Evolutionary conservation across 495 filamentous ascomycete species (phyloP).

Genomic region (Letharia lupina): DNA sequence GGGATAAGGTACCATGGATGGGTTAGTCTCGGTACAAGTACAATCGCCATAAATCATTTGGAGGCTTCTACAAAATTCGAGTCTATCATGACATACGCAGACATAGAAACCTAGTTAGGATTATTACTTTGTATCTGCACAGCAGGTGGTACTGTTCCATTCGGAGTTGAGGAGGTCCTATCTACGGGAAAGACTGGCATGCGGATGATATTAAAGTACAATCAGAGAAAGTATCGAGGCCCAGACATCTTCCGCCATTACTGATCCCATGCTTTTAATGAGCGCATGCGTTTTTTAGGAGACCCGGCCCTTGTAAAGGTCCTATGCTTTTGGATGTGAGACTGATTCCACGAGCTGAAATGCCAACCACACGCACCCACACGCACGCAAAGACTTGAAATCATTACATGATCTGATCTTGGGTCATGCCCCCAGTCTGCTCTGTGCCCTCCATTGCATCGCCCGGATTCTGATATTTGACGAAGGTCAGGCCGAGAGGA

Average conservation of each 20-base stretch:
- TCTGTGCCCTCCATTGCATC: conserved; percentile 76
- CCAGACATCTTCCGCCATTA: conserved; percentile 10
- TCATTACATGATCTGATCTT: conserved; percentile 93
- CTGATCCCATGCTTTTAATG: conserved; percentile 1
- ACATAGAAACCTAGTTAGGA: not conserved
- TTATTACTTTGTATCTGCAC: not conserved
- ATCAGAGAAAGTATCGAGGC: not conserved
- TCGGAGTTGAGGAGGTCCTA: not conserved
- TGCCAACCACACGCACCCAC: conserved; percentile 6
- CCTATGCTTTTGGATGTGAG: conserved; percentile 10
- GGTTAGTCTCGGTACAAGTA: not conserved
- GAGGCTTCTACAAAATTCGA: not conserved
- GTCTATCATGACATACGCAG: not conserved
- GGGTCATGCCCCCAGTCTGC: conserved; percentile 66
- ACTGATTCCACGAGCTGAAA: conserved; percentile 1
- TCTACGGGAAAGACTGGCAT: conserved; percentile 4
- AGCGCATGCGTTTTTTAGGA: not conserved
- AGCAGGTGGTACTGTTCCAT: not conserved
- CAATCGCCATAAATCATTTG: not conserved
- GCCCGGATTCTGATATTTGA: conserved; percentile 70
- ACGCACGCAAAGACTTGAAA: conserved; percentile 3
- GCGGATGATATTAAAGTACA: not conserved
- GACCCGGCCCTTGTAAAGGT: conserved; percentile 4
- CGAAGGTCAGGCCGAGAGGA: conserved; percentile 82
- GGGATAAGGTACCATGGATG: not conserved